Evolutionary conservation across 1,284 basidiomycete species (phyloP).

Genomic region (Xanthoconium separans): DNA sequence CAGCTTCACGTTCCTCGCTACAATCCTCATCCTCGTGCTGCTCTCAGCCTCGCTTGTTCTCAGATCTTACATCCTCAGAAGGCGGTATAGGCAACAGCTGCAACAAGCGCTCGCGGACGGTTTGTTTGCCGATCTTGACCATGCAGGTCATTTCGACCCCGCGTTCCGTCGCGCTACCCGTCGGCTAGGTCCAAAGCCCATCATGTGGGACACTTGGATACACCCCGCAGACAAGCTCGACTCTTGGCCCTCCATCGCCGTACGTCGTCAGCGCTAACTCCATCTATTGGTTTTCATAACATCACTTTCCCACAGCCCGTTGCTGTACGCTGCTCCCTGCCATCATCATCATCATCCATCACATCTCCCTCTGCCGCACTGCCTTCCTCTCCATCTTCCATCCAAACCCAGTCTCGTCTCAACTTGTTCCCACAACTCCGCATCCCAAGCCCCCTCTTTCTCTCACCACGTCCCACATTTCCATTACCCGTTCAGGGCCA

Average conservation of each 20-base stretch:
- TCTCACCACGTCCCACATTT: neutral
- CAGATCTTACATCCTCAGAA: conserved; percentile 60
- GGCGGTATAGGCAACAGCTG: conserved; percentile 51
- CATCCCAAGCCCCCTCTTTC: neutral
- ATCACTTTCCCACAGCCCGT: conserved; percentile 15
- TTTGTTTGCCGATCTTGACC: conserved; percentile 34
- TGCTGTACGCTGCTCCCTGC: conserved; percentile 9
- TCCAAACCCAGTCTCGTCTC: neutral
- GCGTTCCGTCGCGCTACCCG: conserved; percentile 5
- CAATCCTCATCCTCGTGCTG: conserved; percentile 61
- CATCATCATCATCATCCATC: neutral
- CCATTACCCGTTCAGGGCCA: neutral
- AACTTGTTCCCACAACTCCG: conserved; percentile 13
- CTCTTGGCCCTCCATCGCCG: conserved; percentile 18
- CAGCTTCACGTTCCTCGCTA: conserved; percentile 71
- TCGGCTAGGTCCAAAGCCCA: conserved; percentile 14
- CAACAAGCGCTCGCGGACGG: conserved; percentile 52
- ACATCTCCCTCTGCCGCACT: neutral
- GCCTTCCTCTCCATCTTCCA: neutral
- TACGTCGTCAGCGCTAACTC: neutral
- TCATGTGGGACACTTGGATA: conserved; percentile 21
- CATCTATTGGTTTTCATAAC: neutral
- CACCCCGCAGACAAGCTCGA: neutral
- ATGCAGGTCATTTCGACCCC: conserved; percentile 1
- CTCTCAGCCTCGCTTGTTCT: conserved; percentile 64